A percentile compares a stretch with the other conserved stretches of the same genome.
Evolutionary conservation across 2,329 filamentous ascomycete species (phyloP).

Genomic region (Botryotinia convoluta): DNA sequence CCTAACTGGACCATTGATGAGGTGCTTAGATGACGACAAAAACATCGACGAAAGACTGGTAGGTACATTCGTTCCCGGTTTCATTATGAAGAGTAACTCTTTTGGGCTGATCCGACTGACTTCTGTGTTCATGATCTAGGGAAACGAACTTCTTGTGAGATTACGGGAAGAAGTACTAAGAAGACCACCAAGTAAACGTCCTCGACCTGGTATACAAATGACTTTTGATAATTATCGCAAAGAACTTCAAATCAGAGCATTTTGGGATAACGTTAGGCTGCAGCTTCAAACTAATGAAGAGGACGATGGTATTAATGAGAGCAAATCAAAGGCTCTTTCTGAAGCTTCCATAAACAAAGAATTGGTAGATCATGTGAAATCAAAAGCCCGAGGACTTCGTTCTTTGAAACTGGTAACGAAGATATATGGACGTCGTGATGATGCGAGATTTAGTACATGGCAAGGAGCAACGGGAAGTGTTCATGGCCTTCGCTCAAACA

Average conservation of each 20-base stretch:
- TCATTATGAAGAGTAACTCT: too few relatives aligned
- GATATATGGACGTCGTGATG: slow-evolving; percentile 2
- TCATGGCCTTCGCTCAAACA: neutral
- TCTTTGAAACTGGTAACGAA: neutral
- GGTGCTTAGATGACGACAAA: slow-evolving; percentile 25
- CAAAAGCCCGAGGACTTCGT: neutral
- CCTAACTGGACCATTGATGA: slow-evolving; percentile 23
- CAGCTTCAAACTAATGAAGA: slow-evolving; percentile 21
- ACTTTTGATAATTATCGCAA: slow-evolving; percentile 16
- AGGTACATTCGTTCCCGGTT: neutral
- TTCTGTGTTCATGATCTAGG: neutral
- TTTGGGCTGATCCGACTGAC: neutral
- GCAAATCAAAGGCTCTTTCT: neutral
- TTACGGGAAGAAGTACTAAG: slow-evolving; percentile 25
- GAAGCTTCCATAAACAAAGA: neutral
- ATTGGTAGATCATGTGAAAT: neutral
- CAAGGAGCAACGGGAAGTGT: neutral
- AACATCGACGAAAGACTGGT: slow-evolving; percentile 13
- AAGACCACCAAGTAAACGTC: neutral
- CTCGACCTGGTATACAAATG: neutral
- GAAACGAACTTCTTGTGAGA: slow-evolving; percentile 15
- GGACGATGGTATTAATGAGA: neutral
- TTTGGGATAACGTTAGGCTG: slow-evolving; percentile 29
- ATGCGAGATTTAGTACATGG: slow-evolving; percentile 1
- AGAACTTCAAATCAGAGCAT: slow-evolving; percentile 24